Evolutionary conservation across 805 yeast genomes (phyloP).

Genomic region (Saturnispora serradocipensis): DNA sequence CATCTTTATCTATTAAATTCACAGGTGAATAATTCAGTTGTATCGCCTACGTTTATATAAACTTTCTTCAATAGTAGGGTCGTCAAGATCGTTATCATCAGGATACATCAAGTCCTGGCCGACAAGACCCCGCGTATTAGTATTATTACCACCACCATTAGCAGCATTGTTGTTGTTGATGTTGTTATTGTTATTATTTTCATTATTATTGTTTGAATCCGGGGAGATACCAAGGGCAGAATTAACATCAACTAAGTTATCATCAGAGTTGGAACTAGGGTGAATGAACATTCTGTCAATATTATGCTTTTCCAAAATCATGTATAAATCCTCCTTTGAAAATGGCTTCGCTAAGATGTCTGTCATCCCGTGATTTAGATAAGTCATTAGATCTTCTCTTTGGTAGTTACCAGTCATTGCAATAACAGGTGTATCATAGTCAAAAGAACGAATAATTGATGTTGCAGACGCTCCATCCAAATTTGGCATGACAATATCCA

Average conservation of each 20-base stretch:
- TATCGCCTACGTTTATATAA: slow-evolving; percentile 2
- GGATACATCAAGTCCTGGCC: not conserved
- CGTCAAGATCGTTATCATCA: not conserved
- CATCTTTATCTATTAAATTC: not conserved
- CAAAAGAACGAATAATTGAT: slow-evolving; percentile 76
- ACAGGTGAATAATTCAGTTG: not conserved
- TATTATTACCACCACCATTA: not conserved
- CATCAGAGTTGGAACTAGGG: slow-evolving; percentile 10
- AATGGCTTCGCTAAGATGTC: slow-evolving; percentile 93
- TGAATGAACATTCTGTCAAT: slow-evolving; percentile 31
- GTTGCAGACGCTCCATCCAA: slow-evolving; percentile 88
- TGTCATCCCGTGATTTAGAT: slow-evolving; percentile 81
- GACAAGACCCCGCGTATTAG: not conserved
- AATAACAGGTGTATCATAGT: slow-evolving; percentile 78
- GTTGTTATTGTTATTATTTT: not conserved
- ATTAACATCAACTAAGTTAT: not conserved
- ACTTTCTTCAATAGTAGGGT: not conserved
- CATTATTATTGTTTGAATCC: not conserved
- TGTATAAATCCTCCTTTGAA: slow-evolving; percentile 73
- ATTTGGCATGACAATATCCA: slow-evolving; percentile 89
- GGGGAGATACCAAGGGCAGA: not conserved
- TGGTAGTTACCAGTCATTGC: slow-evolving; percentile 91
- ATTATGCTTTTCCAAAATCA: slow-evolving; percentile 68
- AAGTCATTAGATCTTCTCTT: slow-evolving; percentile 70
- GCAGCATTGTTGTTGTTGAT: not conserved